phyloP scores from a whole-genome alignment of 495 filamentous ascomycete species.

The Daldinia bambusicola region DNA sequence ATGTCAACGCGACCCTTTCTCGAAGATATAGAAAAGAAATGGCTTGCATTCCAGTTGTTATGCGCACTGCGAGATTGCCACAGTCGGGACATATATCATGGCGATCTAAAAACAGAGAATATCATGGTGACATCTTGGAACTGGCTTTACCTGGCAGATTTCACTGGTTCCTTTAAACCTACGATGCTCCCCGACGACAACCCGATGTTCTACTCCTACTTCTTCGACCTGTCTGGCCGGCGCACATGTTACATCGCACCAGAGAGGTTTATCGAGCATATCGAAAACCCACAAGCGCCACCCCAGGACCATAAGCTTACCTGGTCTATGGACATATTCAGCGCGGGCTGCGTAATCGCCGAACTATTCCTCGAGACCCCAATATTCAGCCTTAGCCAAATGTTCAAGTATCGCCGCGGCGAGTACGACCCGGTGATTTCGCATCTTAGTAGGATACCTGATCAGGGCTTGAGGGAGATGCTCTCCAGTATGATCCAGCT shows the following conservation, averaged over 20 bases:
- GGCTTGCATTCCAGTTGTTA: slow-evolving; percentile 95
- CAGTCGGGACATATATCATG: slow-evolving; percentile 88
- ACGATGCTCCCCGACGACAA: slow-evolving; percentile 96
- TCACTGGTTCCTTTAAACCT: slow-evolving; percentile 94
- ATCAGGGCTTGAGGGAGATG: slow-evolving; percentile 85
- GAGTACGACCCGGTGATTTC: slow-evolving; percentile 89
- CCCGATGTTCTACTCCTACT: slow-evolving; percentile 96
- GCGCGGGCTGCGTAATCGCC: slow-evolving; percentile 95
- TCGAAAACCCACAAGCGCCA: slow-evolving; percentile 63
- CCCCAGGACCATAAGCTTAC: slow-evolving; percentile 53
- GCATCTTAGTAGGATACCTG: slow-evolving; percentile 85
- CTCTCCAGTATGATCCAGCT: slow-evolving; percentile 95
- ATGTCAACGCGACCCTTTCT: slow-evolving; percentile 96
- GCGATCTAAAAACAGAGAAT: slow-evolving; percentile 99
- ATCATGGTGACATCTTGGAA: slow-evolving; percentile 98
- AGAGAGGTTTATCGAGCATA: slow-evolving; percentile 82
- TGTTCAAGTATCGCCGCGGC: slow-evolving; percentile 91
- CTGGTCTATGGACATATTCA: slow-evolving; percentile 99
- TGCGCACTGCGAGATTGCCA: slow-evolving; percentile 95
- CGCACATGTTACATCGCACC: slow-evolving; percentile 97
- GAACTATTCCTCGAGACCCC: slow-evolving; percentile 96
- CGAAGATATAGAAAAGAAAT: slow-evolving; percentile 98
- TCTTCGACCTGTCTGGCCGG: slow-evolving; percentile 91
- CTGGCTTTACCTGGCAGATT: slow-evolving; percentile 97
- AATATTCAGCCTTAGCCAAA: slow-evolving; percentile 90